Percentiles rank a stretch among this genome's conserved stretches.
Evolutionary conservation across 78 protist genomes (phyloP).

Genomic region (Polysphondylium violaceum): DNA sequence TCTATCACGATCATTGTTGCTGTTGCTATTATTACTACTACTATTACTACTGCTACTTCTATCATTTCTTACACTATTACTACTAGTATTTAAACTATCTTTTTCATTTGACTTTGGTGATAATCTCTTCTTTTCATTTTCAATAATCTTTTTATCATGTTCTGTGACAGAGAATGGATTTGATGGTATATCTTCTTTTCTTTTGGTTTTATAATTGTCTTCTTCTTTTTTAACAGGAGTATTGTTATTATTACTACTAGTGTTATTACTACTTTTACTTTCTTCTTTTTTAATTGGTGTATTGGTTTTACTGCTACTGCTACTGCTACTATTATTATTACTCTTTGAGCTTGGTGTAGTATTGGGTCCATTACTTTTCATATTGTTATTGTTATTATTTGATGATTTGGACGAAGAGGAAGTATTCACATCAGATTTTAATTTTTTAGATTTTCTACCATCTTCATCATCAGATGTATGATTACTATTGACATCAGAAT

Average conservation of each 20-base stretch:
- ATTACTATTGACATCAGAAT: constrained; percentile 17
- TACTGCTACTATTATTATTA: too few relatives aligned
- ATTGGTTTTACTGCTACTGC: too few relatives aligned
- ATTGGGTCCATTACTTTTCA: too few relatives aligned
- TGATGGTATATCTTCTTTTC: constrained; percentile 2
- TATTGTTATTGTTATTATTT: too few relatives aligned
- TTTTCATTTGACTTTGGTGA: background rate
- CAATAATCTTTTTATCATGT: constrained; percentile 31
- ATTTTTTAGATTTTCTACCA: constrained; percentile 14
- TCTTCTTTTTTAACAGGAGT: background rate
- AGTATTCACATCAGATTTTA: background rate
- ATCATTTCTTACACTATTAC: background rate
- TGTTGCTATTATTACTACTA: background rate
- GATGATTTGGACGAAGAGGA: too few relatives aligned
- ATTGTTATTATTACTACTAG: background rate
- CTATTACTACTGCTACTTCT: background rate
- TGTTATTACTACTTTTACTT: too few relatives aligned
- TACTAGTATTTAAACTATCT: background rate
- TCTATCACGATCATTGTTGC: constrained; percentile 14
- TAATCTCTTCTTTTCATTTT: constrained; percentile 1
- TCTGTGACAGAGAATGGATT: constrained; percentile 38
- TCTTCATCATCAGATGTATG: constrained; percentile 6
- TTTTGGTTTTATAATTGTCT: background rate
- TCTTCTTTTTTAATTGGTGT: too few relatives aligned
- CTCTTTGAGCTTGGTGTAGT: too few relatives aligned